Conservation (phyloP, 768 basidiomycete species). For the Saitozyma podzolica region DNA sequence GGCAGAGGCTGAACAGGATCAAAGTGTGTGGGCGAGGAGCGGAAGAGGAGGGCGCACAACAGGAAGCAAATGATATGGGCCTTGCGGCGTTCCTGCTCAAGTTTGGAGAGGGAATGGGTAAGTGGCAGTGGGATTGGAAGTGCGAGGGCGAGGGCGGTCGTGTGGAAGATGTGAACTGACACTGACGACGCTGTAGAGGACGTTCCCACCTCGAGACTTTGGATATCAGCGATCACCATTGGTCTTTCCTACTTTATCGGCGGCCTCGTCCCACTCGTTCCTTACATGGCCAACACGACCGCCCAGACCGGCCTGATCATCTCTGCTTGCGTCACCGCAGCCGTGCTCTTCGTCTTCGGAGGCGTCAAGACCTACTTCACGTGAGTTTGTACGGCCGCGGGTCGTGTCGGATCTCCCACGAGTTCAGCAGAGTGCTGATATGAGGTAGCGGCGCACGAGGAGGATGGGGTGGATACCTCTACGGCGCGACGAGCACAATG, state of each 20-base stretch:
- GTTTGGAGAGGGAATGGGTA: conserved; percentile 87
- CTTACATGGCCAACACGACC: conserved; percentile 80
- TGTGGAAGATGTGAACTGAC: not conserved
- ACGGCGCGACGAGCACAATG: conserved; percentile 83
- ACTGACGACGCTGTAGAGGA: conserved; percentile 64
- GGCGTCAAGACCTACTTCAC: conserved; percentile 85
- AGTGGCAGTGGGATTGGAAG: conserved; percentile 48
- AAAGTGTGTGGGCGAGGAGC: conserved; percentile 55
- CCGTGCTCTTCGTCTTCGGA: conserved; percentile 85
- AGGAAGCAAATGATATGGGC: conserved; percentile 78
- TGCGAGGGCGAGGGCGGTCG: too few species aligned
- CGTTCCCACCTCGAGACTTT: conserved; percentile 77
- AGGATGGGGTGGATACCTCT: conserved; percentile 69
- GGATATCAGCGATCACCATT: conserved; percentile 89
- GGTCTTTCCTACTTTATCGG: conserved; percentile 92
- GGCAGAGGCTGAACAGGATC: conserved; percentile 23
- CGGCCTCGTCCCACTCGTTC: conserved; percentile 86
- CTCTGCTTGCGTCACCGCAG: conserved; percentile 72
- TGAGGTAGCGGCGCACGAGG: conserved; percentile 54
- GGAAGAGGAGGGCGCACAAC: conserved; percentile 60
- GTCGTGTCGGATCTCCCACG: not conserved
- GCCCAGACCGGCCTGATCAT: conserved; percentile 60
- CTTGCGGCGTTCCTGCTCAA: conserved; percentile 91
- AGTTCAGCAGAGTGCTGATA: not conserved
- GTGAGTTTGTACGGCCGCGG: conserved; percentile 9